A percentile compares a stretch with the other conserved stretches of the same genome.
Conservation (phyloP, 345 rosid species). For the Microcos paniculata region DNA sequence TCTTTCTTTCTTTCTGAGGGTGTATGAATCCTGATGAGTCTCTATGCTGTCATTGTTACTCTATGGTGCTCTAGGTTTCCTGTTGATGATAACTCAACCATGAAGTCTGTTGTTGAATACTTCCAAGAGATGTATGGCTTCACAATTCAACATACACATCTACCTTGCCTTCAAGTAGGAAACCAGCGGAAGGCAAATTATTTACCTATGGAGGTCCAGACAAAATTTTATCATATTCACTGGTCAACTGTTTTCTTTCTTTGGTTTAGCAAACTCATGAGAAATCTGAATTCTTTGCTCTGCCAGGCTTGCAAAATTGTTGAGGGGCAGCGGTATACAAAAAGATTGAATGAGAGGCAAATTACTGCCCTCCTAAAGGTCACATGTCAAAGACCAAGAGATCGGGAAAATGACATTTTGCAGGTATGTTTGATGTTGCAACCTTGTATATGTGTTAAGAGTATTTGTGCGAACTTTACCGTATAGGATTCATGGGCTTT, state of each 20-base stretch:
- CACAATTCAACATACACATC: slow-evolving; percentile 83
- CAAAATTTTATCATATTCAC: neutral
- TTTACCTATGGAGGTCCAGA: slow-evolving; percentile 94
- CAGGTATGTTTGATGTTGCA: slow-evolving; percentile 36
- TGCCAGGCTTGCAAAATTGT: slow-evolving; percentile 95
- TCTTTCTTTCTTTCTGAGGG: neutral
- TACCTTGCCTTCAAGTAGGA: slow-evolving; percentile 99
- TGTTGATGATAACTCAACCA: slow-evolving; percentile 85
- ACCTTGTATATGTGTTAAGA: too few relatives aligned
- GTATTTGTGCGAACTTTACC: neutral
- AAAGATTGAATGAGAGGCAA: slow-evolving; percentile 92
- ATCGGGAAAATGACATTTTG: slow-evolving; percentile 82
- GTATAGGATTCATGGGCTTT: neutral
- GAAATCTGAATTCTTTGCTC: slow-evolving; percentile 13
- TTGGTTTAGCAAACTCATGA: neutral
- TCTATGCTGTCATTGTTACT: neutral
- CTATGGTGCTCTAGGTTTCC: slow-evolving; percentile 63
- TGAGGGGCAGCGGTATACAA: slow-evolving; percentile 92
- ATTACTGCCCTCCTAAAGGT: slow-evolving; percentile 88
- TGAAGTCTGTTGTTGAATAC: slow-evolving; percentile 97
- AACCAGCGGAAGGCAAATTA: slow-evolving; percentile 96
- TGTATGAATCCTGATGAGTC: neutral
- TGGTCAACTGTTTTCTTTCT: neutral
- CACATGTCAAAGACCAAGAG: slow-evolving; percentile 97
- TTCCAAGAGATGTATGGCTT: slow-evolving; percentile 99